phyloP scores from a whole-genome alignment of 768 basidiomycete genomes.

The Collybia sordida region DNA sequence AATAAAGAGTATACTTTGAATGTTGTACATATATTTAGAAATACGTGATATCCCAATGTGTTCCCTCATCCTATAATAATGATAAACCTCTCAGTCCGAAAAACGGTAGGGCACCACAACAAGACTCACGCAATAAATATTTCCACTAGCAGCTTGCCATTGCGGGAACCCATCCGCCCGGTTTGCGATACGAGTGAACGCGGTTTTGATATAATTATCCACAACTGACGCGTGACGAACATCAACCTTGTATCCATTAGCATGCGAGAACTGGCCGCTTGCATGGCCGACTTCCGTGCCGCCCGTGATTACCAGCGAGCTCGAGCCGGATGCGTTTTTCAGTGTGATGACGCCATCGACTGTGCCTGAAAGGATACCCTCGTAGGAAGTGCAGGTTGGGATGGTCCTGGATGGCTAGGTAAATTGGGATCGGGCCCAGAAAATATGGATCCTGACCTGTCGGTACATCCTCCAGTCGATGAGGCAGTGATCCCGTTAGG shows the following conservation, averaged over 20 bases:
- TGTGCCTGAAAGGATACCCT: slow-evolving; percentile 24
- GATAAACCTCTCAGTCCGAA: neutral
- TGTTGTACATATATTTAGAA: no score
- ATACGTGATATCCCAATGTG: no score
- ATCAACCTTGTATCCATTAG: slow-evolving; percentile 28
- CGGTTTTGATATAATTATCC: slow-evolving; percentile 23
- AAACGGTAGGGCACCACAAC: neutral
- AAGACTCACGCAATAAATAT: slow-evolving; percentile 26
- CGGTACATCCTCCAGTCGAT: slow-evolving; percentile 24
- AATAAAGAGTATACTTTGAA: no score
- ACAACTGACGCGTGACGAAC: slow-evolving; percentile 19
- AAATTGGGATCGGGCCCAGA: neutral
- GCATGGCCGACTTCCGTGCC: slow-evolving; percentile 41
- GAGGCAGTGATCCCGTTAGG: slow-evolving; percentile 25
- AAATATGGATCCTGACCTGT: slow-evolving; percentile 6
- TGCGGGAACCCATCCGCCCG: slow-evolving; percentile 25
- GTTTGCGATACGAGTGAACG: slow-evolving; percentile 24
- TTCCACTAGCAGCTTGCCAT: slow-evolving; percentile 24
- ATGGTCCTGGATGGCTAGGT: slow-evolving; percentile 3
- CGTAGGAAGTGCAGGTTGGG: slow-evolving; percentile 26
- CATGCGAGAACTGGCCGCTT: slow-evolving; percentile 23
- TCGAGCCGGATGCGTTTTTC: slow-evolving; percentile 46
- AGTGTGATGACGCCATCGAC: slow-evolving; percentile 26
- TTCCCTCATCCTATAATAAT: neutral
- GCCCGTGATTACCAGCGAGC: slow-evolving; percentile 69